Base-by-base conservation (phyloP, 805 yeast species). In the Candida manassasensis region DNA sequence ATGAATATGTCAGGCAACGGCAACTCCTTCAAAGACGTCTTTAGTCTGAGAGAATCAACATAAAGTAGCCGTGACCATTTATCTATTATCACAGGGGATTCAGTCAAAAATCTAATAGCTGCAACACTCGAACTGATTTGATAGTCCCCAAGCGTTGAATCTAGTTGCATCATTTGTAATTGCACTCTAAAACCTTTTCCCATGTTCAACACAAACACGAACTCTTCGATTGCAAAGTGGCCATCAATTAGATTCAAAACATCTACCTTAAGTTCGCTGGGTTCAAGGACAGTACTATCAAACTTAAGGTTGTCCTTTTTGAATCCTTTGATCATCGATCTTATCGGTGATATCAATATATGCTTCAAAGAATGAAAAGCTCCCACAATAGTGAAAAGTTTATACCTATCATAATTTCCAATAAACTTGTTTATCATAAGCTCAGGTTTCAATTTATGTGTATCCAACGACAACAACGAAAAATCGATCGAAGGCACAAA, bases 41-140 rank as follows among this genome's bases (percentile, higher is more conserved):
- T 11, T 7, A 54, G 24, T 5, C 39, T 39, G 29, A 52, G 63
- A 13, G 61, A 56, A 26, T 67, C 69, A 22, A 69, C 48, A 22
- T 71, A 59, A 3, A 68, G 24, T 22, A 79, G 45, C 32, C 81
- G 56, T 12, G 69, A 57, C 84, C 84, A 79, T 30, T 52, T 55
- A 2, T 59, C 63, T 2, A 61, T 55, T 2, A 61, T 42, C 0
- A 69, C 57, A 1, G 83, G 80, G 0, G 82, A 77, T 34, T 73
- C 76, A 1, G 73, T 73, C 39, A 77, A 61, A 3, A 71, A 35
- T 32, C 83, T 57, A 3, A 63, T 35, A 32, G 65, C 59, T 6
- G 49, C 45, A 21, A 49, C 44, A 5, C 33, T 30, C 2, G 61
- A 12, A 4, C 19, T 22, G 5, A 45, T 3, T 2, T 25, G 27